Base-by-base conservation (phyloP, 192 early-diverging fungal genomes). In the Thamnidium elegans region DNA sequence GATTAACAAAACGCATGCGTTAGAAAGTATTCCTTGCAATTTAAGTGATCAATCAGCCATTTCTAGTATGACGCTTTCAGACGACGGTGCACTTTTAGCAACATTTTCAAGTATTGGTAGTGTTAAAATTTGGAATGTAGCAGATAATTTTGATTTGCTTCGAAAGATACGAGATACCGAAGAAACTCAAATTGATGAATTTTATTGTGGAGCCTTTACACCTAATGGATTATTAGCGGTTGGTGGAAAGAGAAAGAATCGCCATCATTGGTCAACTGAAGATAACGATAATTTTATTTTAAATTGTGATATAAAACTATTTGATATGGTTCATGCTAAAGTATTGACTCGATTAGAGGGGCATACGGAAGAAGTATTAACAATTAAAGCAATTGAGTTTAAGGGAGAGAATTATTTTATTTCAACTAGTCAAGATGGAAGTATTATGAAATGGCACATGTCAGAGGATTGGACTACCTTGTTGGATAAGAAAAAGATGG, bases 261-360 rank as follows among this genome's bases (percentile, higher is more conserved):
- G 92, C 45, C 83, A 87, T 61, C 77, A 84, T 39, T 96, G 94
- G 95, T 92, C 87, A 6, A 82, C 87, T 53, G 88, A 89, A 51
- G 94, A 96, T 63, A 88, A 94, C 3, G 95, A 98, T 68, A 96
- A 95, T 71, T 91, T 94, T 59, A 94, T 98, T 63, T 67, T 98
- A 69, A 91, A 92, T 2, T 98, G 95, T 64, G 90, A 94, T 5
- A 77, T 98, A 23, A 98, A 97, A 63, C 80, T 95, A 15, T 98
- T 98, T 72, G 88, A 96, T 56, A 71, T 94, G 7, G 53, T 86
- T 26, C 83, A 87, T 5, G 89, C 94, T n/a, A 82, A 89, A 69
- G 93, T 95, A 10, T 81, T 94, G 26, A 75, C 76, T n/a, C 82
- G 78, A 64, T 77, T 94, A 11, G 84, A 90, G 48, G 92, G 92